Evolutionary conservation across 83 land plant genomes (phyloP), one percentile per base, ranked within the genome.

Genomic region (Picea abies): DNA sequence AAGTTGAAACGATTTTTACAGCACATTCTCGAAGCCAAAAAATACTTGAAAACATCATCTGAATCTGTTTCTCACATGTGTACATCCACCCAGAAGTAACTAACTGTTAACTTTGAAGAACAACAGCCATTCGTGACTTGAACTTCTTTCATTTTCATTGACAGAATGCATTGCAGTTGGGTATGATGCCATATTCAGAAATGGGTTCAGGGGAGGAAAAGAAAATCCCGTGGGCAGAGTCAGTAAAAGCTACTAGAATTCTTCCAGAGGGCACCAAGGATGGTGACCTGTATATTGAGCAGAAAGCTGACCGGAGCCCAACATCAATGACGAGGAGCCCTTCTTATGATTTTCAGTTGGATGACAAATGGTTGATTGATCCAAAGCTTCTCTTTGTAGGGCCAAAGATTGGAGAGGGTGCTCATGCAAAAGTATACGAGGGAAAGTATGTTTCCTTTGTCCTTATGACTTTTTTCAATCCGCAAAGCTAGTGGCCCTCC

Each of bases 321-420:
- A 35, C 5, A 52, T 80, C 83, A 20, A 69, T 52, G 44, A 26
- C 56, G 56, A 52, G 37, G 65, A 63, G 64, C 65, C 81, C 65
- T 80, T 14, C 81, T 80, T 63, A 25, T 37, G 80, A 83, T 47
- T 60, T 85, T 64, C 22, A 85, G 63, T 62, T 90, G 17, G 90
- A 88, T 22, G 63, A 62, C 3, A 75, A 32, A 25, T 86, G 90
- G 85, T 8, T 86, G 26, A 88, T 90, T 58, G 89, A 90, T 79
- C 89, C 79, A 15, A 26, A 77, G 41, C 60, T 58, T 58, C 79
- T 90, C 10, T 49, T 47, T 37, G 72, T 86, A 14, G 89, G 88
- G 1, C 70, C 86, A 15, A 83, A 79, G 64, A 80, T 88, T 64
- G 85, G 91, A 20, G 92, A 90, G 62, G 91, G 92, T 11, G 79